A percentile compares a stretch with the other conserved stretches of the same genome.
These are phyloP conservation scores for Adansonia gregorii DNA, from an alignment of 441 rosid genomes.

Conservation along the genomic window DNA sequence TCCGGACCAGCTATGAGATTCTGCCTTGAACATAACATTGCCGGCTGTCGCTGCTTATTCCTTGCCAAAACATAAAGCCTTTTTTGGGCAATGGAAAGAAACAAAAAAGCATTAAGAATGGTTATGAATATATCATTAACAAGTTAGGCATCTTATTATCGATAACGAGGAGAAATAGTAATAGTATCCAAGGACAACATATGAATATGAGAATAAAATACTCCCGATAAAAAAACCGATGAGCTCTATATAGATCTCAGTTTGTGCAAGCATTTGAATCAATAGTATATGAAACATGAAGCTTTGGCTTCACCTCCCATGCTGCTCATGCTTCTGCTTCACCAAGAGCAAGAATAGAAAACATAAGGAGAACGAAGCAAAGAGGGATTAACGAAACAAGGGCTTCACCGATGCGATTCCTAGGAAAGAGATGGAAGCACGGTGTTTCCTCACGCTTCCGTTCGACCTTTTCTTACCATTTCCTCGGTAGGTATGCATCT, in stretches of 20 bases:
- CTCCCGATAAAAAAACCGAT: too few species aligned
- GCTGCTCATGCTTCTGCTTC: not conserved
- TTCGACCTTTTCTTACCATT: too few species aligned
- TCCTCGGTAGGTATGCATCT: too few species aligned
- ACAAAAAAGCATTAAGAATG: not conserved
- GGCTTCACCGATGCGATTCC: too few species aligned
- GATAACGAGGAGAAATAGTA: not conserved
- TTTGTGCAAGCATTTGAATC: not conserved
- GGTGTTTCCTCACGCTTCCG: too few species aligned
- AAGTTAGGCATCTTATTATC: constrained; percentile 1
- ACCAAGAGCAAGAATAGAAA: not conserved
- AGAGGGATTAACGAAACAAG: not conserved
- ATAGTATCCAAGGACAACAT: constrained; percentile 4
- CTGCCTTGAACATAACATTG: not conserved
- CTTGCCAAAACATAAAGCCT: constrained; percentile 7
- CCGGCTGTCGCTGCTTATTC: not conserved
- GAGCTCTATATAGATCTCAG: not conserved
- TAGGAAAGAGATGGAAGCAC: too few species aligned
- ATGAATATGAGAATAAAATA: too few species aligned
- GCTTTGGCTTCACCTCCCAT: not conserved
- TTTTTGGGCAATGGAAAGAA: not conserved
- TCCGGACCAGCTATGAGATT: not conserved
- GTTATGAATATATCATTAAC: not conserved
- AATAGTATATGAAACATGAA: not conserved
- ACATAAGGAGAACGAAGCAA: not conserved